These are phyloP conservation scores for Dalechampia spathulata DNA, from an alignment of 441 rosid genomes.

Conservation along the genomic window DNA sequence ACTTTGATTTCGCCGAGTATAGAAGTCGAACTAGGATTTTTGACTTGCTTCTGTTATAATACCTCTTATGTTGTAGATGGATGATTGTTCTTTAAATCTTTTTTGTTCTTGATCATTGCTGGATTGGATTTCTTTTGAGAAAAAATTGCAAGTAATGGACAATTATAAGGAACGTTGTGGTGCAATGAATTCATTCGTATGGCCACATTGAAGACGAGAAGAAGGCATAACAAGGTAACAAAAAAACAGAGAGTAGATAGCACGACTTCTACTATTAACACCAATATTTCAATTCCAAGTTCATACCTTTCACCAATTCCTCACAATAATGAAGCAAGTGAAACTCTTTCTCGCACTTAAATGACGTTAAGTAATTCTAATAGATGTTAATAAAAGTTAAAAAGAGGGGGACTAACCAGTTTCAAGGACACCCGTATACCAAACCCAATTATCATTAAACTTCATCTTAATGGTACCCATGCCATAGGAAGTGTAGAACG, in stretches of 20 bases:
- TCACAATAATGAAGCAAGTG: slow-evolving; percentile 7
- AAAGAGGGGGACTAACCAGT: not conserved
- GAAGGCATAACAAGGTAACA: no score
- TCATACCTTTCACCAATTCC: not conserved
- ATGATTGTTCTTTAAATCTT: slow-evolving; percentile 42
- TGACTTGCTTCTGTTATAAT: slow-evolving; percentile 9
- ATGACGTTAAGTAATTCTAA: slow-evolving; percentile 7
- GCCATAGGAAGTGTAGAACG: not conserved
- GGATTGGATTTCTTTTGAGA: no score
- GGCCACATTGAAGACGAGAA: no score
- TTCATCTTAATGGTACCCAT: slow-evolving; percentile 1
- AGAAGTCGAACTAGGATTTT: no score
- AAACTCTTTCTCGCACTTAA: slow-evolving; percentile 1
- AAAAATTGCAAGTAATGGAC: no score
- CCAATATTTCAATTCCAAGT: slow-evolving; percentile 7
- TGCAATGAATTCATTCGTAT: no score
- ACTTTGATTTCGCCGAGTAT: no score
- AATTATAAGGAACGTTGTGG: no score
- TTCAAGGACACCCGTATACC: slow-evolving; percentile 8
- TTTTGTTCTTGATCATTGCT: no score
- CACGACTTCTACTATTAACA: slow-evolving; percentile 9
- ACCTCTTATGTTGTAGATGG: slow-evolving; percentile 44
- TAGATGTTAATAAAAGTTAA: slow-evolving; percentile 12
- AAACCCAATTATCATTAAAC: slow-evolving; percentile 6
- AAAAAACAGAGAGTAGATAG: not conserved